Conservation (phyloP, 176 grass and related monocot species). For the Olyra latifolia region DNA sequence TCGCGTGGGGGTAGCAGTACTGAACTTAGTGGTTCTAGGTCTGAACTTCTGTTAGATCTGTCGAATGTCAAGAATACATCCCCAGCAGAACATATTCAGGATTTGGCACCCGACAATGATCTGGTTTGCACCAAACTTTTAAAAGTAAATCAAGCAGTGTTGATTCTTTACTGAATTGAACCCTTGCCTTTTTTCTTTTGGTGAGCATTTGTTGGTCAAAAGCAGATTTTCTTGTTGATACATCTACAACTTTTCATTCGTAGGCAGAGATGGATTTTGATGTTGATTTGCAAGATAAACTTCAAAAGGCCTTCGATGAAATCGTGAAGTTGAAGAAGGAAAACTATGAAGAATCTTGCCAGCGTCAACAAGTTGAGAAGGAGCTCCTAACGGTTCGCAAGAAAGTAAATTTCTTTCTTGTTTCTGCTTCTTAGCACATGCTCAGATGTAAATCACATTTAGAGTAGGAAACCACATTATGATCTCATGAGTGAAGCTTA, state of each 20-base stretch:
- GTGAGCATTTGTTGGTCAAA: neutral
- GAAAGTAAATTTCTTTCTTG: conserved; percentile 31
- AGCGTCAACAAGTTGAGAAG: conserved; percentile 34
- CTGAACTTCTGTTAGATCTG: conserved; percentile 7
- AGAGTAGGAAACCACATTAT: neutral
- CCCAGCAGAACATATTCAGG: conserved; percentile 7
- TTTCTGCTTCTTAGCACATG: neutral
- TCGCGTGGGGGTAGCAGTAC: neutral
- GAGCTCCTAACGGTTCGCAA: conserved; percentile 8
- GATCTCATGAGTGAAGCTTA: neutral
- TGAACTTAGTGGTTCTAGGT: neutral
- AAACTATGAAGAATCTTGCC: conserved; percentile 40
- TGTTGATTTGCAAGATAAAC: conserved; percentile 36
- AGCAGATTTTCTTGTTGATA: neutral
- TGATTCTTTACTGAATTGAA: neutral
- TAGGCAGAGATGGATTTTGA: conserved; percentile 36
- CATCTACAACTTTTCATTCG: neutral
- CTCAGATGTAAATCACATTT: neutral
- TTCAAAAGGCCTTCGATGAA: conserved; percentile 35
- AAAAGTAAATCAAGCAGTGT: neutral
- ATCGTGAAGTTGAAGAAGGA: conserved; percentile 38
- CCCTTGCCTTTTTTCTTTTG: neutral
- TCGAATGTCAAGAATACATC: neutral
- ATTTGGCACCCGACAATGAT: neutral
- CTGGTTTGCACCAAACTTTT: conserved; percentile 4